These are phyloP conservation scores for Talaromyces sp. DNA, from an alignment of 2,329 filamentous ascomycete genomes.

Conservation along the genomic window DNA sequence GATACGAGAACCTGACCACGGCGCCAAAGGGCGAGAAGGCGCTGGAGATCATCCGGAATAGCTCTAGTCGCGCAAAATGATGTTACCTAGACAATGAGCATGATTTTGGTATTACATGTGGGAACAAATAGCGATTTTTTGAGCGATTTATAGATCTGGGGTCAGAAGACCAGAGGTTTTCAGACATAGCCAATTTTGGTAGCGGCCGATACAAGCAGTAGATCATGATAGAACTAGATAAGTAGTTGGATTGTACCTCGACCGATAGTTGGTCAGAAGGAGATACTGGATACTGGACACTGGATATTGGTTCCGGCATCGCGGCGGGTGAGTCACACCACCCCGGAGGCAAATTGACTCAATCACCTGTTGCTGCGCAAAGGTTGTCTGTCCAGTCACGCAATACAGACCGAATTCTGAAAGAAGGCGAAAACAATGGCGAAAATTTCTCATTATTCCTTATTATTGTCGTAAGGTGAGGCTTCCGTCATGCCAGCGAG, in stretches of 20 bases:
- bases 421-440: neutral
- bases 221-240: too few species aligned
- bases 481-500: neutral
- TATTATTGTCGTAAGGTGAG: neutral
- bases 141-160: neutral
- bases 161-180: neutral
- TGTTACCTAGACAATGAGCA: neutral
- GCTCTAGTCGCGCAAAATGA: neutral
- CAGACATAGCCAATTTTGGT: neutral
- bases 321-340: neutral
- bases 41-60: conserved; percentile 32
- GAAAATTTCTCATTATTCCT: neutral
- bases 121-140: neutral
- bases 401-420: neutral
- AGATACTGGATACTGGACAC: too few species aligned
- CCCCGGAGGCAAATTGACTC: neutral
- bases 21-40: conserved; percentile 61
- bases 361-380: neutral
- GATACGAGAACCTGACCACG: conserved; percentile 67
- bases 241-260: neutral
- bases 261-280: neutral
- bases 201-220: neutral
- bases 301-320: neutral
- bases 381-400: neutral
- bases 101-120: neutral